These are phyloP conservation scores for Metschnikowia aberdeeniae DNA, from an alignment of 805 yeast genomes.

Conservation along the genomic window DNA sequence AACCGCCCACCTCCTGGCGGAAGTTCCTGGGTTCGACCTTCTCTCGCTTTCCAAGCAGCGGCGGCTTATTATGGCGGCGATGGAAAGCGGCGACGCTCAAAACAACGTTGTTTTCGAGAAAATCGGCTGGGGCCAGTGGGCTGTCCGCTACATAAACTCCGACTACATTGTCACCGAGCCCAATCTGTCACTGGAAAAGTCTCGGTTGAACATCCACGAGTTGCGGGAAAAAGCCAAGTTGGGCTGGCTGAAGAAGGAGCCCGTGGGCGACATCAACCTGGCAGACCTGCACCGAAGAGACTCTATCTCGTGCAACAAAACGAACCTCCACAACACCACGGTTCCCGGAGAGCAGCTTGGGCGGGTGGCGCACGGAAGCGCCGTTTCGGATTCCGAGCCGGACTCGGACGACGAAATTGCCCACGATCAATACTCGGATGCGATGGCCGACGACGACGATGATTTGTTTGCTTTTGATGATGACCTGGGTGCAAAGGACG, in stretches of 20 bases:
- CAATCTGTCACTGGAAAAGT: slow-evolving; percentile 20
- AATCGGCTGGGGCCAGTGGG: slow-evolving; percentile 99
- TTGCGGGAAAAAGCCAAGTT: slow-evolving; percentile 32
- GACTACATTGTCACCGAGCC: slow-evolving; percentile 42
- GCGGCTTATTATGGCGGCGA: slow-evolving; percentile 81
- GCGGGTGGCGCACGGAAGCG: slow-evolving; percentile 14
- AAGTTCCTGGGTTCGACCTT: slow-evolving; percentile 75
- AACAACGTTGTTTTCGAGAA: slow-evolving; percentile 77
- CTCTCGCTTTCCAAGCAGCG: slow-evolving; percentile 85
- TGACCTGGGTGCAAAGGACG: slow-evolving; percentile 13
- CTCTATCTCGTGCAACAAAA: slow-evolving; percentile 45
- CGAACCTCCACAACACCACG: slow-evolving; percentile 44
- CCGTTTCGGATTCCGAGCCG: slow-evolving; percentile 31
- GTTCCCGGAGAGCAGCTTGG: slow-evolving; percentile 37
- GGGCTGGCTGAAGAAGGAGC: slow-evolving; percentile 37
- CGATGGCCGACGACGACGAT: slow-evolving; percentile 26
- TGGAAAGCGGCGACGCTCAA: slow-evolving; percentile 64
- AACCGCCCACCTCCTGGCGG: slow-evolving; percentile 69
- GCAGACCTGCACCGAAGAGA: slow-evolving; percentile 37
- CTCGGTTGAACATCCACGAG: slow-evolving; percentile 29
- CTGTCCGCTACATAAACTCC: slow-evolving; percentile 54
- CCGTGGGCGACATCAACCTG: slow-evolving; percentile 17
- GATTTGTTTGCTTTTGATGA: slow-evolving; percentile 27
- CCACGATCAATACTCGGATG: slow-evolving; percentile 34
- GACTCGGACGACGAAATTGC: slow-evolving; percentile 25